Evolutionary conservation across 768 basidiomycete genomes (phyloP).

Genomic region (Strobilomyces echinocephalus): DNA sequence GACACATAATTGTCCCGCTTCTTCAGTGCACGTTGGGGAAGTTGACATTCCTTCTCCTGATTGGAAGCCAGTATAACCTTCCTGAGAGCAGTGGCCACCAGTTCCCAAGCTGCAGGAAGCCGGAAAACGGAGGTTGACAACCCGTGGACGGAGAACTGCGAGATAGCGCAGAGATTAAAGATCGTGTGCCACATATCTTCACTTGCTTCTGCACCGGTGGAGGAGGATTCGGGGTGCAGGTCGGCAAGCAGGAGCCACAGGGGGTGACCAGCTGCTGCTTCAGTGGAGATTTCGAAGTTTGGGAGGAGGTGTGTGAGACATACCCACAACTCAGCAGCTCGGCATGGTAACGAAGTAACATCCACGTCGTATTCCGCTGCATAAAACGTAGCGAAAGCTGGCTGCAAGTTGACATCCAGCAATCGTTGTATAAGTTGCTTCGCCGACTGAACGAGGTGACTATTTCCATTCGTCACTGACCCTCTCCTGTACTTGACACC

Average conservation of each 20-base stretch:
- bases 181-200: conserved; percentile 72
- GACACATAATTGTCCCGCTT: conserved; percentile 70
- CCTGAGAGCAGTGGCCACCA: conserved; percentile 54
- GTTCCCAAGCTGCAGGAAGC: conserved; percentile 61
- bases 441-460: conserved; percentile 26
- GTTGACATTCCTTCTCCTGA: conserved; percentile 36
- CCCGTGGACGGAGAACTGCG: conserved; percentile 69
- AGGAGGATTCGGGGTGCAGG: conserved; percentile 27
- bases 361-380: conserved; percentile 25
- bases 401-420: conserved; percentile 47
- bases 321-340: conserved; percentile 68
- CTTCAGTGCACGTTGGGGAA: conserved; percentile 36
- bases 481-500: conserved; percentile 27
- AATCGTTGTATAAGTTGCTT: conserved; percentile 47
- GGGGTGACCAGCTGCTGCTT: conserved; percentile 25
- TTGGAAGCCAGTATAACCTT: conserved; percentile 54
- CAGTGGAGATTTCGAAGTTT: conserved; percentile 19
- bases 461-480: conserved; percentile 23
- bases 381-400: conserved; percentile 16
- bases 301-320: conserved; percentile 57
- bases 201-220: conserved; percentile 41
- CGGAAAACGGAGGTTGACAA: conserved; percentile 34
- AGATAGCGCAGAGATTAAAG: conserved; percentile 66
- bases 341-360: conserved; percentile 36
- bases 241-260: conserved; percentile 46